Evolutionary conservation across 2,329 filamentous ascomycete species (phyloP).

Genomic region (Fusarium hostae): DNA sequence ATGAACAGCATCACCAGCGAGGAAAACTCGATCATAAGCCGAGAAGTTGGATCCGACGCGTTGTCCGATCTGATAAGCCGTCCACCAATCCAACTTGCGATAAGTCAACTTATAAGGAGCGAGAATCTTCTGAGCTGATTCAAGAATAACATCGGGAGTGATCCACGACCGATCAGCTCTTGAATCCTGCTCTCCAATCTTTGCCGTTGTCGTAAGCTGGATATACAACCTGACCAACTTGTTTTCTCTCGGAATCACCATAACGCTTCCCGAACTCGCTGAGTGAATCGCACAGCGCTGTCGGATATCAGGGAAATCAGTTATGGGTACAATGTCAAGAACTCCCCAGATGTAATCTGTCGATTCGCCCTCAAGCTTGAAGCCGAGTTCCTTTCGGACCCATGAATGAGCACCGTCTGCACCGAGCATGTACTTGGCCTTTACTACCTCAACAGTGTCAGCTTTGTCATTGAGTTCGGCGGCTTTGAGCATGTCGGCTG

Average conservation of each 20-base stretch:
- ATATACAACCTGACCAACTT: constrained; percentile 73
- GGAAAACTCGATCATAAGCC: constrained; percentile 69
- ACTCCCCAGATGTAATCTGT: constrained; percentile 65
- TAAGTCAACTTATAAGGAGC: constrained; percentile 74
- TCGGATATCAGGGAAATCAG: constrained; percentile 70
- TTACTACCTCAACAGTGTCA: constrained; percentile 44
- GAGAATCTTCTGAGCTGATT: constrained; percentile 72
- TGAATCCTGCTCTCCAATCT: constrained; percentile 49
- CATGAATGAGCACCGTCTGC: constrained; percentile 76
- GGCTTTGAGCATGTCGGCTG: constrained; percentile 61
- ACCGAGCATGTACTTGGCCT: constrained; percentile 70
- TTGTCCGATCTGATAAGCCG: constrained; percentile 69
- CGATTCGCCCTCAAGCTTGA: constrained; percentile 62
- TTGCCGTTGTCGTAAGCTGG: constrained; percentile 52
- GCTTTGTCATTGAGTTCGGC: constrained; percentile 36
- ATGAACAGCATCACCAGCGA: constrained; percentile 74
- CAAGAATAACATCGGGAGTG: constrained; percentile 70
- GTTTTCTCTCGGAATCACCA: constrained; percentile 73
- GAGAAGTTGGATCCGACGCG: constrained; percentile 69
- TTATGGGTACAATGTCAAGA: constrained; percentile 55
- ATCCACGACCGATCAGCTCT: constrained; percentile 67
- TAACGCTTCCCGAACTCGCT: constrained; percentile 64
- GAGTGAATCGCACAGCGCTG: constrained; percentile 68
- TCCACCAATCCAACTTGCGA: constrained; percentile 62
- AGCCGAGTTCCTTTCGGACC: constrained; percentile 67